Evolutionary conservation across 768 basidiomycete species (phyloP), one percentile per base, ranked within the genome.

Genomic region (Leccinum incarnatum): DNA sequence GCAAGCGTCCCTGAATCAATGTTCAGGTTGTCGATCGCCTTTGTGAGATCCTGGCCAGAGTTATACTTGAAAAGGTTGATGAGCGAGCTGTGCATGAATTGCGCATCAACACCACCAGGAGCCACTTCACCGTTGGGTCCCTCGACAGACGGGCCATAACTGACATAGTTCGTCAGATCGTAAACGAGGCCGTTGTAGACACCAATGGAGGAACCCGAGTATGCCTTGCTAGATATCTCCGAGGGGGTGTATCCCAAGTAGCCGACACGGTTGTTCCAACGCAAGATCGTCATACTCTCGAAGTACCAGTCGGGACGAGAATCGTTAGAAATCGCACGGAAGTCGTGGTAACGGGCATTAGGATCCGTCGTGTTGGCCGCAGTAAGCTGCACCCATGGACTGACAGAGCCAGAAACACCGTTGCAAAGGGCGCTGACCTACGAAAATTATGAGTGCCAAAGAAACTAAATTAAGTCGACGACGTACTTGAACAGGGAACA

Each of bases 251-350:
- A 89, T 0, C 95, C 96, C 54, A 96, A 68, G 70, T 95, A 98
- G 0, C 97, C 97, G 45, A 86, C 83, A 40, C 97, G 90, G 65
- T 85, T 85, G 56, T 85, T 88, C 79, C 89, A 97, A 7, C 97
- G 90, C 89, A 99, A 88, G 69, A 83, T 73, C 2, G 91, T 90
- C 97, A 99, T 98, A 59, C 79, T 80, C 76, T 98, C 91, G 64
- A 91, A 95, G 73, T 98, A 99, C 97, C 97, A 99, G 69, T 99
- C 97, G 0, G 97, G 96, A 9, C 97, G 85, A 0, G 89, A 88
- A 68, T 98, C 96, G 58, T 87, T 89, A 36, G 87, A 89, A 69
- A 80, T 87, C 0, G 87, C 88, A 17, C 96, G 90, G 84, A 99
- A 99, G 71, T 99, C 96, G 72, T 98, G 97, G 71, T 98, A 99